Conservation (phyloP, 2,329 filamentous ascomycete species). For the Xylariomycetidae sp. region DNA sequence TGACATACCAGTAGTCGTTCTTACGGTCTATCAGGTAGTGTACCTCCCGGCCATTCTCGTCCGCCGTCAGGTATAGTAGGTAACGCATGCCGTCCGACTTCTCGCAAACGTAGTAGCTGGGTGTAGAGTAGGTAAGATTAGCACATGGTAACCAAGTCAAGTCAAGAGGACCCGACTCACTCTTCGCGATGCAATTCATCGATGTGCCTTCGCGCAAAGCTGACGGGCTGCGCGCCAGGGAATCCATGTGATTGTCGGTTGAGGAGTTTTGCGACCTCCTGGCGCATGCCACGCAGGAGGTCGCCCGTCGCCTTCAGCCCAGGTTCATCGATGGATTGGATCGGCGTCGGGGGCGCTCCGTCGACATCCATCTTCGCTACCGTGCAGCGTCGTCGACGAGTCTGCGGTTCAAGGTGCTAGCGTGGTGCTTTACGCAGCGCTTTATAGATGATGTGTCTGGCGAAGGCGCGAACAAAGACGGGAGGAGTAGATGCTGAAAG, state of each 20-base stretch:
- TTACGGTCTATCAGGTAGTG: conserved; percentile 96
- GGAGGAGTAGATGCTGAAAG: no score
- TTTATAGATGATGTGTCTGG: no score
- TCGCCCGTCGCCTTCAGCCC: conserved; percentile 60
- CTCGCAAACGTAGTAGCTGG: conserved; percentile 90
- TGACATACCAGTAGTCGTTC: conserved; percentile 91
- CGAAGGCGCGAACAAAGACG: no score
- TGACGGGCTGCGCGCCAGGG: conserved; percentile 90
- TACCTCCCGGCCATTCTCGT: conserved; percentile 56
- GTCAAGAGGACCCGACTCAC: conserved; percentile 34
- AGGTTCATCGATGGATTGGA: conserved; percentile 51
- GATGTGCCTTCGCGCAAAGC: conserved; percentile 76
- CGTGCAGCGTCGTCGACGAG: neutral
- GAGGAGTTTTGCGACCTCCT: conserved; percentile 71
- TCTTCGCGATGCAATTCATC: conserved; percentile 76
- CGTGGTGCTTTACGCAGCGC: no score
- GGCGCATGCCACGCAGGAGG: conserved; percentile 56
- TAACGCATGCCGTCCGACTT: conserved; percentile 97
- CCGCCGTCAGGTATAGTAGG: conserved; percentile 78
- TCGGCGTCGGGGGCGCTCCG: conserved; percentile 22
- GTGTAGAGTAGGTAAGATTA: neutral
- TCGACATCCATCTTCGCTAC: no score
- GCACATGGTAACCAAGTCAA: conserved; percentile 5
- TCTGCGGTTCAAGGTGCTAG: no score
- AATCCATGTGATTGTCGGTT: conserved; percentile 63